phyloP scores from a whole-genome alignment of 805 yeast species.

The Teunomyces cretensis region DNA sequence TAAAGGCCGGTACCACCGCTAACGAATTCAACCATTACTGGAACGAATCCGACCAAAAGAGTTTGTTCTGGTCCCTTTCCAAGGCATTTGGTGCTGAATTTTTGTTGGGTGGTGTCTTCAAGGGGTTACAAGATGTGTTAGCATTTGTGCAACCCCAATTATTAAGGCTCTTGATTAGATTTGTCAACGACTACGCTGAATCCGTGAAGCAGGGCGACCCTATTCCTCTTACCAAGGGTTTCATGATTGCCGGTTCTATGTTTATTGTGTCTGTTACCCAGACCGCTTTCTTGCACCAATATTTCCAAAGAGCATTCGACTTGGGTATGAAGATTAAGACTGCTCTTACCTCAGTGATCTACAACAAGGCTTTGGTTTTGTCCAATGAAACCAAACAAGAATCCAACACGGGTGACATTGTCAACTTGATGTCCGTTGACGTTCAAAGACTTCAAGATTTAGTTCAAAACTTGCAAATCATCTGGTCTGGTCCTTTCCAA shows the following conservation, averaged over 20 bases:
- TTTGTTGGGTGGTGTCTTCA: conserved; percentile 68
- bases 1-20: conserved; percentile 56
- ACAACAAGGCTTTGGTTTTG: conserved; percentile 64
- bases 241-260: conserved; percentile 74
- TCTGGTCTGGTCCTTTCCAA: conserved; percentile 95
- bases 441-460: conserved; percentile 85
- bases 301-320: conserved; percentile 71
- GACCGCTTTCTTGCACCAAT: conserved; percentile 75
- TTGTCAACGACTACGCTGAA: conserved; percentile 41
- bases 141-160: conserved; percentile 87
- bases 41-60: conserved; percentile 51
- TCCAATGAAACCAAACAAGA: conserved; percentile 71
- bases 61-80: conserved; percentile 61
- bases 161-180: conserved; percentile 62
- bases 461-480: conserved; percentile 70
- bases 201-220: conserved; percentile 37
- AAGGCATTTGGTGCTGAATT: conserved; percentile 76
- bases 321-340: conserved; percentile 76
- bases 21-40: conserved; percentile 56
- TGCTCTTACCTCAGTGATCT: conserved; percentile 63
- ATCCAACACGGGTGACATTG: conserved; percentile 88
- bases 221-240: conserved; percentile 69
- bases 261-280: conserved; percentile 74
- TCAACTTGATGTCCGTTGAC: conserved; percentile 92
- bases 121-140: conserved; percentile 70